Evolutionary conservation across 129 eudicot species (phyloP).

Genomic region (Apium graveolens): DNA sequence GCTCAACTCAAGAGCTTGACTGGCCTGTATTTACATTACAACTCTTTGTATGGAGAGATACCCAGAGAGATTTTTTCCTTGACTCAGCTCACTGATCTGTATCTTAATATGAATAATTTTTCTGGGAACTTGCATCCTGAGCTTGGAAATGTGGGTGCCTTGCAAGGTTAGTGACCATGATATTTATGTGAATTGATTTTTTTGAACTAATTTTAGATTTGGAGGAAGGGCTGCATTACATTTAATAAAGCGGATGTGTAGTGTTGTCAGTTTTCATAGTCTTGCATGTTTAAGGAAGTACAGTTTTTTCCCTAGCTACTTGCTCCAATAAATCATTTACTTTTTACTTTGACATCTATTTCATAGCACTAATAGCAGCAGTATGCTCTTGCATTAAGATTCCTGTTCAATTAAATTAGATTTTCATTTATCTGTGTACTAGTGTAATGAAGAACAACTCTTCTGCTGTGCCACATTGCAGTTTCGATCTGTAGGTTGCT

Average conservation of each 20-base stretch:
- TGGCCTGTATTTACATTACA: constrained; percentile 88
- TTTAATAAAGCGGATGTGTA: not conserved
- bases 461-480: not conserved
- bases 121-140: constrained; percentile 74
- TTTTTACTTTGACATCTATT: not conserved
- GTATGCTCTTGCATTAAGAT: not conserved
- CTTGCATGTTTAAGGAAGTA: not conserved
- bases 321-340: not conserved
- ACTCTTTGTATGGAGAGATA: constrained; percentile 65
- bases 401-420: not conserved
- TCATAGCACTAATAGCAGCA: not conserved
- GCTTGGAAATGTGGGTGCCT: constrained; percentile 55
- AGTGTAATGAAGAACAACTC: not conserved
- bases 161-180: constrained; percentile 57
- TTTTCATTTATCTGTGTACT: not conserved
- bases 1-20: constrained; percentile 61
- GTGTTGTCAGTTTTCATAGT: not conserved
- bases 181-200: not conserved
- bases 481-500: not conserved
- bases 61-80: constrained; percentile 54
- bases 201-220: not conserved
- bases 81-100: constrained; percentile 64
- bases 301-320: not conserved
- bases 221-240: constrained; percentile 8
- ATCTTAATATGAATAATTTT: constrained; percentile 79